Evolutionary conservation across 2,329 filamentous ascomycete genomes (phyloP).

Genomic region (Zasmidium citrigriseum): DNA sequence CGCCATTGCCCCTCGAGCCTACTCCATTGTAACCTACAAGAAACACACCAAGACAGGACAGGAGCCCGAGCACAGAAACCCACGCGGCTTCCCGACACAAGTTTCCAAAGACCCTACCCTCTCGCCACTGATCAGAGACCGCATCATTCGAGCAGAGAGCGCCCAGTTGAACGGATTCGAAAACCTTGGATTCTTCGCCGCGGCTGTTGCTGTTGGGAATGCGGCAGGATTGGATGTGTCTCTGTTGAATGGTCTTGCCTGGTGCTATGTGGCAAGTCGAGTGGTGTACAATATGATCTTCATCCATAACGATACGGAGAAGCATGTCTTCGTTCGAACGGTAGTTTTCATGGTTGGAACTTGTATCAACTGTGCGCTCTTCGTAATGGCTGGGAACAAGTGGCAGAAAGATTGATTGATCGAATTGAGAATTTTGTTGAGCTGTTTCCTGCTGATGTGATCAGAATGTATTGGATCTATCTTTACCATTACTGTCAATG

Average conservation of each 20-base stretch:
- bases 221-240: constrained; percentile 34
- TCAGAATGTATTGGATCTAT: not conserved
- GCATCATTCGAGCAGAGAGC: constrained; percentile 39
- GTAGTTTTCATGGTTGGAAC: too few relatives aligned
- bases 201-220: constrained; percentile 42
- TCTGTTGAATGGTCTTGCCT: constrained; percentile 29
- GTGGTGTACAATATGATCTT: constrained; percentile 34
- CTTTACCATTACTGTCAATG: not conserved
- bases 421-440: too few relatives aligned
- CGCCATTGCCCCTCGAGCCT: constrained; percentile 38
- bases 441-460: not conserved
- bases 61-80: constrained; percentile 19
- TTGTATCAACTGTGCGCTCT: not conserved
- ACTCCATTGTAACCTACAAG: constrained; percentile 7
- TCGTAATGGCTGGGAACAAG: not conserved
- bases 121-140: constrained; percentile 32
- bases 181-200: constrained; percentile 42
- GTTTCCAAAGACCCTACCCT: not conserved
- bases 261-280: constrained; percentile 30
- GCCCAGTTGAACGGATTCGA: constrained; percentile 43
- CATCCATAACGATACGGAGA: constrained; percentile 30
- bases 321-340: too few relatives aligned
- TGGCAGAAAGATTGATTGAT: too few relatives aligned
- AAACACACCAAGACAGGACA: constrained; percentile 19
- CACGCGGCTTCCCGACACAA: constrained; percentile 11